Evolutionary conservation across 768 basidiomycete species (phyloP).

Genomic region (Russula foetens): DNA sequence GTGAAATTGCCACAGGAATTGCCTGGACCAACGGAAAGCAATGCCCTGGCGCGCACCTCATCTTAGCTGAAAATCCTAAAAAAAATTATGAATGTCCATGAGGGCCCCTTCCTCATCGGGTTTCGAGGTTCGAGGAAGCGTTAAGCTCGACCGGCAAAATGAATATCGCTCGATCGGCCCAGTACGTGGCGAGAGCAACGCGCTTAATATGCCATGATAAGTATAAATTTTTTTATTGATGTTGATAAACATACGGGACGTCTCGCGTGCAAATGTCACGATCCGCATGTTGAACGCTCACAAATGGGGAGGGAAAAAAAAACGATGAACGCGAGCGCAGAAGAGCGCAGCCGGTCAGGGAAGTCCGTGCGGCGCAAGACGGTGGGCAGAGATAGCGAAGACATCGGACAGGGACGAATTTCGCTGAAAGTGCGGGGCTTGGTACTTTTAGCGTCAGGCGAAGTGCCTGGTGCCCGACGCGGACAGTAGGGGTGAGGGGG

Average conservation of each 20-base stretch:
- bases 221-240: neutral
- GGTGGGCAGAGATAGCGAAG: neutral
- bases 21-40: neutral
- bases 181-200: neutral
- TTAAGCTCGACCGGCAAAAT: neutral
- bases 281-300: neutral
- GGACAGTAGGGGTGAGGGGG: neutral
- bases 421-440: conserved; percentile 1
- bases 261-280: neutral
- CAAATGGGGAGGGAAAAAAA: neutral
- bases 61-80: neutral
- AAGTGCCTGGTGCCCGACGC: neutral
- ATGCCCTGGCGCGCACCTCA: neutral
- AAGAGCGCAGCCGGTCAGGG: neutral
- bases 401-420: neutral
- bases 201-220: neutral
- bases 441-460: neutral
- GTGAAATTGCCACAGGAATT: conserved; percentile 2
- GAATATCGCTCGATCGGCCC: neutral
- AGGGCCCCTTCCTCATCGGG: neutral
- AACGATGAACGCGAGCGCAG: neutral
- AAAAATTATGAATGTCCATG: neutral
- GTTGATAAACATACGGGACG: neutral
- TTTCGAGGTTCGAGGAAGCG: neutral
- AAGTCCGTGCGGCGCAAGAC: conserved; percentile 1